Percentiles rank a stretch among this genome's conserved stretches.
Conservation (phyloP, 2,329 filamentous ascomycete species). For the Purpureocillium takamizusanense region DNA sequence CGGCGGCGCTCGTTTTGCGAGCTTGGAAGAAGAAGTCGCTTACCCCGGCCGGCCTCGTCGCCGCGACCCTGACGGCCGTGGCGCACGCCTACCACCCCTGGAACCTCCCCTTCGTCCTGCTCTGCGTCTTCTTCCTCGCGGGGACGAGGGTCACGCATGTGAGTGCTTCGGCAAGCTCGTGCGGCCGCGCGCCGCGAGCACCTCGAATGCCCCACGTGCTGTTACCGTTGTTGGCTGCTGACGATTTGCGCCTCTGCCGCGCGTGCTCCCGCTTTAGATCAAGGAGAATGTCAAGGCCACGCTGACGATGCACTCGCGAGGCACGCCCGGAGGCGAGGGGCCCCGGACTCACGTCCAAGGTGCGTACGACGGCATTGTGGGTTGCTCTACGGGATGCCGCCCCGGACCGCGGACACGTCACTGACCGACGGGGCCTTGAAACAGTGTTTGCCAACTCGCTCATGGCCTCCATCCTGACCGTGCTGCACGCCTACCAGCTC, state of each 20-base stretch:
- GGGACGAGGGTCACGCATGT: constrained; percentile 81
- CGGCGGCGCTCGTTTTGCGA: constrained; percentile 52
- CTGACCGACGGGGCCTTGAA: too few species aligned
- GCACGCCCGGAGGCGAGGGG: constrained; percentile 68
- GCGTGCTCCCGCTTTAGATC: constrained; percentile 41
- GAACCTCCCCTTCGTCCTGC: constrained; percentile 78
- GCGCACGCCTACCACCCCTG: constrained; percentile 89
- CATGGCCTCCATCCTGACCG: constrained; percentile 57
- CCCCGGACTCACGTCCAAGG: constrained; percentile 77
- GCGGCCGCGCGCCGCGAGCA: background rate
- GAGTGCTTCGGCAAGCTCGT: constrained; percentile 8
- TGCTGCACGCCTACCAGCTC: constrained; percentile 54
- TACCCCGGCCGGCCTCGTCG: constrained; percentile 65
- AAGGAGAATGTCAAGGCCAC: constrained; percentile 80
- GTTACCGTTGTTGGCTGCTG: constrained; percentile 5
- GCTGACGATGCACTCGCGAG: constrained; percentile 69
- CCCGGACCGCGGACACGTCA: too few species aligned
- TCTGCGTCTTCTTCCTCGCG: constrained; percentile 78
- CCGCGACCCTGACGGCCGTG: constrained; percentile 63
- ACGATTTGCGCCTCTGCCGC: too few species aligned
- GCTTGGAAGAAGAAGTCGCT: constrained; percentile 67
- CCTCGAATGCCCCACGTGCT: too few species aligned
- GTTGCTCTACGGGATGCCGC: too few species aligned
- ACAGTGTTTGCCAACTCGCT: constrained; percentile 77
- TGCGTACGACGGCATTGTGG: constrained; percentile 11